Base-by-base conservation (phyloP, 2,329 filamentous ascomycete genomes). In the Diaporthe helianthi region DNA sequence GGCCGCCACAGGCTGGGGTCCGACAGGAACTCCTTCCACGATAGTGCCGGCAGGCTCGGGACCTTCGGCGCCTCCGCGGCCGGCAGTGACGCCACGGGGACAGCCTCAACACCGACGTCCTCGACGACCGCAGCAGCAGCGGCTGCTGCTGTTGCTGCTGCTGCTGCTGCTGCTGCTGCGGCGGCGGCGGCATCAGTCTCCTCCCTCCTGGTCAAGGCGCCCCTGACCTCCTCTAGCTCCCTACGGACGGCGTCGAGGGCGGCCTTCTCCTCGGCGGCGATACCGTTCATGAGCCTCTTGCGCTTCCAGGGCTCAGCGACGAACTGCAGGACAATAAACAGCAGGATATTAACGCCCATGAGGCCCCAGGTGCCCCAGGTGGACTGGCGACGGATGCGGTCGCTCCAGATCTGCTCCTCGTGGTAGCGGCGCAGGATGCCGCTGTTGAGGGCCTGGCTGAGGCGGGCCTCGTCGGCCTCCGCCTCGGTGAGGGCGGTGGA, bases 321-420 rank as follows among this genome's bases (percentile, higher is more conserved):
- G 74, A 97, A 90, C 80, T 98, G 91, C 74, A 97, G 90, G 22
- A 94, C 86, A 65, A 99, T 81, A 77, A 99, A 93, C 55, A 99
- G 82, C 71, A 98, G 79, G 38, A 98, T 92, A 78, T 99, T 99
- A 76, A 98, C 88, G 29, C 95, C 95, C 96, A 99, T 99, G 71
- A 99, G 83, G 0, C 95, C 96, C 90, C 97, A 98, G 0, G 96
- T 99, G 44, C 97, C 95, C 96, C 96, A 99, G 0, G 96, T 99
- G 78, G 92, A 96, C 85, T 97, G 97, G 73, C 96, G 87, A 44
- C 96, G 87, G 78, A 99, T 99, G 75, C 97, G 95, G 79, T 99
- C 96, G 77, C 93, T 97, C 96, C 96, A 99, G 68, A 99, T 97
- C 83, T 99, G 96, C 83, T 99, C 96, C 82, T 99, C 96, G 79